A percentile compares a stretch with the other conserved stretches of the same genome.
Evolutionary conservation across 768 basidiomycete genomes (phyloP).

Genomic region (Mrakia hoshinonis): DNA sequence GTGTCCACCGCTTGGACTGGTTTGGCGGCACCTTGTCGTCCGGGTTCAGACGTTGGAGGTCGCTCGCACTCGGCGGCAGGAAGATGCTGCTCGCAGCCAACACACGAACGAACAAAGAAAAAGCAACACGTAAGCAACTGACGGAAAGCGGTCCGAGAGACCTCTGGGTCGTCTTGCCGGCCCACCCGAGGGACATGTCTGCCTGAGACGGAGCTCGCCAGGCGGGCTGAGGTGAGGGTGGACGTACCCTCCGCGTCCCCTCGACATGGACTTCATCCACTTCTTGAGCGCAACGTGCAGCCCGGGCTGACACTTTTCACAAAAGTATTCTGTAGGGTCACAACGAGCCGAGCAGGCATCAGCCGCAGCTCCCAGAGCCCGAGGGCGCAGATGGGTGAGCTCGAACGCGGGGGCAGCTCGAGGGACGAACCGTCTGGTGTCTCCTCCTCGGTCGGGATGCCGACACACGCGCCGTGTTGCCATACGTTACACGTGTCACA

Average conservation of each 20-base stretch:
- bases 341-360: conserved; percentile 39
- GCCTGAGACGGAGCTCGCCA: conserved; percentile 20
- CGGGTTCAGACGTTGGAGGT: conserved; percentile 23
- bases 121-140: neutral
- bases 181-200: too few relatives aligned
- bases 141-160: conserved; percentile 1
- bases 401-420: neutral
- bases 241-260: conserved; percentile 52
- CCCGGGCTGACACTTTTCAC: conserved; percentile 85
- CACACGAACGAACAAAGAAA: neutral
- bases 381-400: neutral
- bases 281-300: conserved; percentile 60
- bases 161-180: neutral
- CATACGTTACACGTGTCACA: conserved; percentile 95
- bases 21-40: conserved; percentile 23
- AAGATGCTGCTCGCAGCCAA: conserved; percentile 29
- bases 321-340: conserved; percentile 66
- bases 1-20: conserved; percentile 29
- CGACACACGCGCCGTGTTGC: conserved; percentile 97
- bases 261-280: conserved; percentile 33
- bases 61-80: conserved; percentile 47
- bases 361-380: neutral
- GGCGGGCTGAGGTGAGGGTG: neutral
- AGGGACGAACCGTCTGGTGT: conserved; percentile 40
- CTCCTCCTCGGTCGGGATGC: conserved; percentile 53